Base-by-base conservation (phyloP, 768 basidiomycete genomes). In the Leucocoprinus birnbaumii region DNA sequence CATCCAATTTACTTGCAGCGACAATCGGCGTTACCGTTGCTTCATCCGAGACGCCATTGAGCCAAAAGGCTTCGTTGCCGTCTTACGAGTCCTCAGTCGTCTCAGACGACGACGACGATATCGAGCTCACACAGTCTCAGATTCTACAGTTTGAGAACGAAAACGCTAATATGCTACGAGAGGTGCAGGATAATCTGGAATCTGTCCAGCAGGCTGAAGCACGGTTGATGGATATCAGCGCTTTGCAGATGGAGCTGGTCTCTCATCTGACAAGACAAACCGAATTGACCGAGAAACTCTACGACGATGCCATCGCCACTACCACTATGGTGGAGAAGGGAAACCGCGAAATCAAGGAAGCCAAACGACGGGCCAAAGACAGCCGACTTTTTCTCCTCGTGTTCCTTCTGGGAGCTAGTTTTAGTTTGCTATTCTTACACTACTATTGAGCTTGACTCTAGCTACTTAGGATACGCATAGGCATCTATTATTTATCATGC, bases 71-170 rank as follows among this genome's bases (percentile, higher is more conserved):
- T 7, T 55, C 54, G 40, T 41, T 56, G 40, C 56, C 54, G 55
- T 69, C 63, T 38, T 59, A 61, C 54, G 63, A 64, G 31, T 65
- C 72, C 25, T 69, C 70, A 35, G 73, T 66, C 27, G 74, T 75
- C 44, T 59, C 60, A 6, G 59, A 60, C 24, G 82, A 84, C 37
- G 91, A 91, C 51, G 87, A 92, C 54, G 89, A 92, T 58, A 72
- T 87, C 18, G 89, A 94, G 64, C 77, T 97, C n/a, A 82, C 89
- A 0, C 79, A 82, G 41, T 92, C 89, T 3, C 93, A 94, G 67
- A 91, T 97, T 52, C 84, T 91, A 65, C 91, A 93, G 66, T 98
- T 98, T 67, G 94, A 97, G 72, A 74, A 81, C 9, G 96, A 98
- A 69, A 98, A 98, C 65, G 87, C 90, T 42, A 82, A 83, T 53